Percentiles rank a stretch among this genome's conserved stretches.
Conservation (phyloP, 1,284 basidiomycete genomes). For the Cystobasidiaceae sp. region DNA sequence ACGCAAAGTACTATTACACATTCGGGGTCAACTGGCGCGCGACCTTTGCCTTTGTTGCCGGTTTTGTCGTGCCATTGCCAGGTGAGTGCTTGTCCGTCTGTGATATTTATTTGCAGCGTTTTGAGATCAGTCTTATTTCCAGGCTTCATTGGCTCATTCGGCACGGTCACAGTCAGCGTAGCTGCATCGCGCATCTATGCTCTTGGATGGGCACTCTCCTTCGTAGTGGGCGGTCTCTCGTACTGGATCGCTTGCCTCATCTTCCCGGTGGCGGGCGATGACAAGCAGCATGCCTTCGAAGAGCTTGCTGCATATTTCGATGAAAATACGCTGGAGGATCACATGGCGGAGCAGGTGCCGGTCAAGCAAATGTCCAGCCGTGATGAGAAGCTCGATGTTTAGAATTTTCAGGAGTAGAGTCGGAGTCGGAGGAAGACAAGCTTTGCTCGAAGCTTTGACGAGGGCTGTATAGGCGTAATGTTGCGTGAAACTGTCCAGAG, state of each 20-base stretch:
- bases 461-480: too few species aligned
- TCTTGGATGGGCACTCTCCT: conserved; percentile 32
- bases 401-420: too few species aligned
- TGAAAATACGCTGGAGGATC: conserved; percentile 8
- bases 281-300: conserved; percentile 13
- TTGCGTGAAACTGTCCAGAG: too few species aligned
- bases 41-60: conserved; percentile 16
- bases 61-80: conserved; percentile 28
- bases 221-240: background rate
- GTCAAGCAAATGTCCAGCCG: too few species aligned
- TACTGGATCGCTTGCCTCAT: conserved; percentile 31
- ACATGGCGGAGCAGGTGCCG: too few species aligned
- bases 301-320: conserved; percentile 13
- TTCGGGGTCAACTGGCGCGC: conserved; percentile 24
- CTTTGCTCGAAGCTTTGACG: too few species aligned
- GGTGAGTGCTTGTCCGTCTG: background rate
- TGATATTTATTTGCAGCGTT: too few species aligned
- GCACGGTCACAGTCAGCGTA: conserved; percentile 10
- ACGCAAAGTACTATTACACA: conserved; percentile 24
- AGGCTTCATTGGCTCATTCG: conserved; percentile 27
- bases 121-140: background rate
- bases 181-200: conserved; percentile 22
- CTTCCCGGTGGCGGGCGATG: conserved; percentile 32
- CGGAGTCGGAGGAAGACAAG: too few species aligned
- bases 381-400: too few species aligned